These are phyloP conservation scores for Achaetomium macrosporum DNA, from an alignment of 2,329 filamentous ascomycete genomes.

Conservation along the genomic window DNA sequence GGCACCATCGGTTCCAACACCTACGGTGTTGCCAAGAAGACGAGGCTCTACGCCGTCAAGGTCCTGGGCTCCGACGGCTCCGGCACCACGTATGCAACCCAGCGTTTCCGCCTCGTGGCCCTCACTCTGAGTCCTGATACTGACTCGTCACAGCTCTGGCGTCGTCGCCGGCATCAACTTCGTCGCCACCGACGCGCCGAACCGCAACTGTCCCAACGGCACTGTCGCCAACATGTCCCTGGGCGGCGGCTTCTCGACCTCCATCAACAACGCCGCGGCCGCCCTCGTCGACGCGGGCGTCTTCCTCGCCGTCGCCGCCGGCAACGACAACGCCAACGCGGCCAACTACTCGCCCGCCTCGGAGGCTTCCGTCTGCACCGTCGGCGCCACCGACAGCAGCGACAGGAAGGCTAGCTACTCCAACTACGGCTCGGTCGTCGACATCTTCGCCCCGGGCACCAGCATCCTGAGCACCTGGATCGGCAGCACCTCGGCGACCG, in stretches of 20 bases:
- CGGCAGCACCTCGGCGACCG: conserved; percentile 32
- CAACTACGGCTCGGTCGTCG: conserved; percentile 46
- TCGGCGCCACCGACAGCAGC: conserved; percentile 41
- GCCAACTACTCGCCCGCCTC: conserved; percentile 43
- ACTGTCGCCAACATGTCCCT: conserved; percentile 54
- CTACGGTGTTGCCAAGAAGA: conserved; percentile 43
- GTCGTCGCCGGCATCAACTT: conserved; percentile 42
- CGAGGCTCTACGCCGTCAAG: conserved; percentile 40
- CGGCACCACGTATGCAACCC: conserved; percentile 27
- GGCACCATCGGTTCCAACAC: conserved; percentile 39
- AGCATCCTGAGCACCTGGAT: conserved; percentile 45
- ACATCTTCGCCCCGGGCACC: conserved; percentile 47
- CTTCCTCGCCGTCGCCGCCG: conserved; percentile 52
- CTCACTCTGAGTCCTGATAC: neutral
- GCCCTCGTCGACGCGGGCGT: conserved; percentile 41
- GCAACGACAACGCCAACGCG: conserved; percentile 44
- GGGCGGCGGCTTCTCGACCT: conserved; percentile 40
- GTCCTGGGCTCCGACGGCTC: conserved; percentile 36
- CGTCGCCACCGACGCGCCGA: conserved; percentile 32
- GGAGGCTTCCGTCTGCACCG: conserved; percentile 44
- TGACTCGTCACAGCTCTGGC: conserved; percentile 28
- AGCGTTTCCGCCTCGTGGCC: no score
- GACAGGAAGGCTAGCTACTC: conserved; percentile 43
- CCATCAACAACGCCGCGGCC: conserved; percentile 47
- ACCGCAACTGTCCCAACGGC: conserved; percentile 36